Base-by-base conservation (phyloP, 441 rosid species). In the Mallotus japonicus region DNA sequence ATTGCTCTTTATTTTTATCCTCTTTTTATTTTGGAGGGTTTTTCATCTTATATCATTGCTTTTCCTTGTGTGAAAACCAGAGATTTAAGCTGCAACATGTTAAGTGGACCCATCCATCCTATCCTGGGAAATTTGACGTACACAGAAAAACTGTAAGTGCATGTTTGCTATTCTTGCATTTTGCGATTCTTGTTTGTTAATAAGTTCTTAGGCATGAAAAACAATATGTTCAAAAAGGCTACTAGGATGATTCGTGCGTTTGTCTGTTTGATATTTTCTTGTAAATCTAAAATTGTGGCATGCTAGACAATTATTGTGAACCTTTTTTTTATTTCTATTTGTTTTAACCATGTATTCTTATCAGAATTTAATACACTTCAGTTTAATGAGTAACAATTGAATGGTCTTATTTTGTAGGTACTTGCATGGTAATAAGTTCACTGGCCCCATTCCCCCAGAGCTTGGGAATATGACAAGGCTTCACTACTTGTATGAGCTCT, bases 381-480 rank as follows among this genome's bases (percentile, higher is more conserved):
- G 53, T 44, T 70, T 16, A 59, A 65, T 9, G 19, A 24, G n/a
- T 34, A 57, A 64, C 73, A 54, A 75, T 64, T 69, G 9, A 44
- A 58, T 71, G 7, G 12, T 61, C 17, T n/a, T 53, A 32, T 80
- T 65, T 63, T 78, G 55, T 56, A 92, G 99, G 86, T 94, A 94
- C 77, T 81, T 94, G 83, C 92, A 92, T 59, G 83, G 89, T 47
- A 94, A 94, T 83, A 87, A 80, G 85, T 82, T 94, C 67, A 85
- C 89, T 15, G 97, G 97, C 78, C 73, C 86, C 15, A 88, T 94
- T 76, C 99, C 96, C 56, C 92, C 95, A 0, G 97, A 92, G 87
- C 94, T 92, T 37, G 97, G 97, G 75, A 92, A 94, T 80, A 94
- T 94, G 99, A 86, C 97, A 13, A 90, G 86, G 80, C 97, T 94